These are phyloP conservation scores for Nakazawaea holstii DNA, from an alignment of 805 yeast species.

Conservation along the genomic window DNA sequence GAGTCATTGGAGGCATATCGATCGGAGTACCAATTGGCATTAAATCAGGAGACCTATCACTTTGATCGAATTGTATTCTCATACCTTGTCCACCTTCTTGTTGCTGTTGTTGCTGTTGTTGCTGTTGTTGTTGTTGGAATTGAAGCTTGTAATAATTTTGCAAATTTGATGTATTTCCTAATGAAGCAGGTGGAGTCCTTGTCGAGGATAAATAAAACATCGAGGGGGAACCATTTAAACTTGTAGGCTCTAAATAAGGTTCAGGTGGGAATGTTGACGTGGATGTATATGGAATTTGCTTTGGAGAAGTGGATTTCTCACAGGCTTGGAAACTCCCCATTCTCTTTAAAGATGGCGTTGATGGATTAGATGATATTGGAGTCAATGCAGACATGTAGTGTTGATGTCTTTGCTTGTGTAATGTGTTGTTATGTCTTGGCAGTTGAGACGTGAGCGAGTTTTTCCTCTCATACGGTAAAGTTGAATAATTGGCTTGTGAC, in stretches of 20 bases:
- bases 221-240: conserved; percentile 51
- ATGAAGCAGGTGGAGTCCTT: conserved; percentile 43
- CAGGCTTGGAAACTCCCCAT: background rate
- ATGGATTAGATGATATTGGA: conserved; percentile 2
- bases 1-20: conserved; percentile 30
- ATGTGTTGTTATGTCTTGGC: background rate
- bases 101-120: conserved; percentile 6
- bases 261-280: conserved; percentile 9
- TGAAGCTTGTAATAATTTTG: conserved; percentile 10
- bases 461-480: conserved; percentile 4
- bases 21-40: conserved; percentile 25
- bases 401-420: conserved; percentile 11
- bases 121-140: conserved; percentile 16
- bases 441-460: conserved; percentile 2
- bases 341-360: conserved; percentile 4
- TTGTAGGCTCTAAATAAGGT: conserved; percentile 36
- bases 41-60: conserved; percentile 28
- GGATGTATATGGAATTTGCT: conserved; percentile 6
- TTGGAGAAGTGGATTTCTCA: conserved; percentile 7
- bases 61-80: conserved; percentile 13
- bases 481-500: background rate
- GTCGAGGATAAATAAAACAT: conserved; percentile 42
- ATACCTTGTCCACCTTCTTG: conserved; percentile 13
- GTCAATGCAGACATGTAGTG: conserved; percentile 9
- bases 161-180: conserved; percentile 20